phyloP scores from a whole-genome alignment of 2,329 filamentous ascomycete genomes.

The Monosporascus sp. region DNA sequence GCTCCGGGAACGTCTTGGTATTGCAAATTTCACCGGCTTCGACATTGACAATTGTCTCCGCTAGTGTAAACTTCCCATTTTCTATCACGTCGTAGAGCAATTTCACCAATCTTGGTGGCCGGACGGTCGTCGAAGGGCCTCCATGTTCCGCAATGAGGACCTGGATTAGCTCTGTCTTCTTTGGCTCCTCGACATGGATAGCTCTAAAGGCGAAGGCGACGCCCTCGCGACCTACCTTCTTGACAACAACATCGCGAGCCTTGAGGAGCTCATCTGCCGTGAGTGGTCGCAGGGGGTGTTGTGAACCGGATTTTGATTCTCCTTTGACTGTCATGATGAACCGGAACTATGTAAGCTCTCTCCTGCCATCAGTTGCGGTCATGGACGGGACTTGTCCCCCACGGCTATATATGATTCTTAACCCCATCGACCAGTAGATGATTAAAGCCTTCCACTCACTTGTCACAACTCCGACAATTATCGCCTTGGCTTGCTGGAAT shows the following conservation, averaged over 20 bases:
- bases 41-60: conserved; percentile 35
- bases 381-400: not conserved
- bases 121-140: conserved; percentile 12
- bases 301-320: not conserved
- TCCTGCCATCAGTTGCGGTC: not conserved
- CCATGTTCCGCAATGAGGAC: conserved; percentile 26
- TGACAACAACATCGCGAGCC: conserved; percentile 20
- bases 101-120: conserved; percentile 36
- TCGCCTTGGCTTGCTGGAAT: not conserved
- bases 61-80: conserved; percentile 26
- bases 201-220: conserved; percentile 20
- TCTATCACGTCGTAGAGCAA: conserved; percentile 40
- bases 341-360: not conserved
- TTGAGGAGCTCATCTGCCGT: conserved; percentile 19
- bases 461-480: not conserved
- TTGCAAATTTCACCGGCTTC: conserved; percentile 24
- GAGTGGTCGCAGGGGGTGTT: conserved; percentile 25
- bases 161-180: conserved; percentile 17
- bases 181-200: conserved; percentile 23
- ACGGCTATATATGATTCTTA: not conserved
- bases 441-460: not conserved
- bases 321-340: not conserved
- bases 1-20: conserved; percentile 20
- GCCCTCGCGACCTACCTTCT: conserved; percentile 18
- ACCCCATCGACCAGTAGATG: not conserved